Conservation (phyloP, 2,329 filamentous ascomycete species). For the Sclerotinia glacialis region DNA sequence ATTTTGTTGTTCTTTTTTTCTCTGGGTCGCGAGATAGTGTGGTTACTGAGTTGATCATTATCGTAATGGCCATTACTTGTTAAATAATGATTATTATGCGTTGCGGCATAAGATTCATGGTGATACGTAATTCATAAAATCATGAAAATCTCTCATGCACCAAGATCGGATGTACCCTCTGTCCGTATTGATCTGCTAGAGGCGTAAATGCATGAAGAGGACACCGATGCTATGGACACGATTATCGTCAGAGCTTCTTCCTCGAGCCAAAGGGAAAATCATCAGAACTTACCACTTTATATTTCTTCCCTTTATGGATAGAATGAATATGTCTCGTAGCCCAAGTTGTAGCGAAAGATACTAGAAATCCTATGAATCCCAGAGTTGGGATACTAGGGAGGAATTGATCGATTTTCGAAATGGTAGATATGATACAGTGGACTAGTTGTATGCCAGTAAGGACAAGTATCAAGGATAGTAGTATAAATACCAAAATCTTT, state of each 20-base stretch:
- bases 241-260: neutral
- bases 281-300: slow-evolving; percentile 7
- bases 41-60: neutral
- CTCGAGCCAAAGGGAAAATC: neutral
- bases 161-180: neutral
- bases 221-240: slow-evolving; percentile 3
- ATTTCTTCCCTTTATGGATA: neutral
- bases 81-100: neutral
- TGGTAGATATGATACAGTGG: neutral
- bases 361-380: slow-evolving; percentile 31
- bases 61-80: neutral
- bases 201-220: slow-evolving; percentile 11
- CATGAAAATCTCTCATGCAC: neutral
- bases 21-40: too few species aligned
- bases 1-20: too few species aligned
- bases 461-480: neutral
- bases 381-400: slow-evolving; percentile 25
- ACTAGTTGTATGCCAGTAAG: neutral
- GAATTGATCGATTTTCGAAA: slow-evolving; percentile 1
- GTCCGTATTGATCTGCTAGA: neutral
- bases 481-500: neutral
- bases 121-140: neutral
- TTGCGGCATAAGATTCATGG: neutral
- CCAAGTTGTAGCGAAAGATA: slow-evolving; percentile 29
- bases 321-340: slow-evolving; percentile 25